Base-by-base conservation (phyloP, 768 basidiomycete genomes). In the Xerocomellus chrysenteron region DNA sequence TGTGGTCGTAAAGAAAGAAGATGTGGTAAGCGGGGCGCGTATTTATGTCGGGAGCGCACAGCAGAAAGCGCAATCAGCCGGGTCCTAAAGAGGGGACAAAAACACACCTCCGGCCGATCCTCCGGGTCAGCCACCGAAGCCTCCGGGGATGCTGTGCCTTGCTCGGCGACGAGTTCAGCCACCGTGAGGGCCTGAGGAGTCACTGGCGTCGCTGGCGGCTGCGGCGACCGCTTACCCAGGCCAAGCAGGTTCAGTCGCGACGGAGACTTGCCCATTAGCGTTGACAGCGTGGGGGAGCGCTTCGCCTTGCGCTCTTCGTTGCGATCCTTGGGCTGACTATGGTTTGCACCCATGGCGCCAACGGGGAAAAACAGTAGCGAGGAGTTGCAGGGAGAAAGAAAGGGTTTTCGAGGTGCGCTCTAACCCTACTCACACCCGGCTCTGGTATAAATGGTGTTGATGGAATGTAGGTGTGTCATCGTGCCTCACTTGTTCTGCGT, bases 401-500 rank as follows among this genome's bases (percentile, higher is more conserved):
- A 24, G 46, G 32, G 40, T 35, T 7, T 16, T 46, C 5, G 45
- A 47, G 54, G 57, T 52, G 13, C 56, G 45, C 42, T 55, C 46
- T 24, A 54, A 62, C 65, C 68, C 62, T 62, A 51, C 56, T 48
- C 39, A 50, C 43, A 14, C 47, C 39, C 33, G 47, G 33, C 47
- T 26, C 44, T n/a, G 26, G 52, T 67, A 63, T 67, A 65, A 60
- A 67, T 61, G 67, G 57, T 21, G 45, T 24, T 56, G 50, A 13
- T 45, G 32, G 24, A 56, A 56, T 47, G 13, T 13, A 47, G 47
- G 65, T 58, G 50, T 60, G 66, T 54, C 58, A 55, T 56, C 50
- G 33, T 50, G 60, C 67, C 69, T 71, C 69, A 55, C 55, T 63
- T 63, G 55, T 63, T 47, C 70, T 71, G 69, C 68, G 40, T 71